A percentile compares a stretch with the other conserved stretches of the same genome.
phyloP scores from a whole-genome alignment of 768 basidiomycete genomes.

The Kwoniella sp. region DNA sequence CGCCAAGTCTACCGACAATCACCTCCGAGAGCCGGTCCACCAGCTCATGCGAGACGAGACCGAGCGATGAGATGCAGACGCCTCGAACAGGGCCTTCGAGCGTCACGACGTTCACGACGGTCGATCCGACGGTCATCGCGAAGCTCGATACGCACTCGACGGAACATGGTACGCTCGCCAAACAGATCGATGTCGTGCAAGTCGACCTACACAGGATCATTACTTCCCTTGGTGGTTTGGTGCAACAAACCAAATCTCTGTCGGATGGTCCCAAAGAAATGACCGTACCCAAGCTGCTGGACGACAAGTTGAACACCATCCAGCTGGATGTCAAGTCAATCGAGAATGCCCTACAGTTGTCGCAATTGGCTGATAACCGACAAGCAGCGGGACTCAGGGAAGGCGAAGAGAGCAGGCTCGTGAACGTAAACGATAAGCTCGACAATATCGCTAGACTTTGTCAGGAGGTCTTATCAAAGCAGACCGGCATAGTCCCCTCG shows the following conservation, averaged over 20 bases:
- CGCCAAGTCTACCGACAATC: slow-evolving; percentile 13
- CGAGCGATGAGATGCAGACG: slow-evolving; percentile 20
- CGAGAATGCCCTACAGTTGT: slow-evolving; percentile 45
- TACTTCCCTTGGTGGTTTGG: slow-evolving; percentile 20
- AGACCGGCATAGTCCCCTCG: background rate
- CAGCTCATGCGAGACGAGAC: slow-evolving; percentile 21
- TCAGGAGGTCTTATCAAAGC: slow-evolving; percentile 32
- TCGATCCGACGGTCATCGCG: slow-evolving; percentile 35
- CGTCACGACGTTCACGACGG: slow-evolving; percentile 12
- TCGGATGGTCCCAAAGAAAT: slow-evolving; percentile 1
- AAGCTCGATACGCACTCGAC: slow-evolving; percentile 38
- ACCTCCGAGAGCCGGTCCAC: slow-evolving; percentile 18
- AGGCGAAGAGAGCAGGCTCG: slow-evolving; percentile 1
- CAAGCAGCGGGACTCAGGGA: slow-evolving; percentile 6
- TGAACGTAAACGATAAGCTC: slow-evolving; percentile 42
- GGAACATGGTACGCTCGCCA: slow-evolving; percentile 31
- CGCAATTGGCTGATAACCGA: slow-evolving; percentile 24
- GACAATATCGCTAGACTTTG: slow-evolving; percentile 45
- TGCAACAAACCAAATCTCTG: background rate
- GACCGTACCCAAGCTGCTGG: slow-evolving; percentile 13
- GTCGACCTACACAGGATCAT: slow-evolving; percentile 33
- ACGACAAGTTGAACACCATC: slow-evolving; percentile 37
- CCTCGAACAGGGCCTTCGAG: slow-evolving; percentile 26
- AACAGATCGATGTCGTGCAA: slow-evolving; percentile 38
- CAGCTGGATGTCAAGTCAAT: slow-evolving; percentile 45